Conservation (phyloP, 495 filamentous ascomycete species). For the Oleoguttula mirabilis region DNA sequence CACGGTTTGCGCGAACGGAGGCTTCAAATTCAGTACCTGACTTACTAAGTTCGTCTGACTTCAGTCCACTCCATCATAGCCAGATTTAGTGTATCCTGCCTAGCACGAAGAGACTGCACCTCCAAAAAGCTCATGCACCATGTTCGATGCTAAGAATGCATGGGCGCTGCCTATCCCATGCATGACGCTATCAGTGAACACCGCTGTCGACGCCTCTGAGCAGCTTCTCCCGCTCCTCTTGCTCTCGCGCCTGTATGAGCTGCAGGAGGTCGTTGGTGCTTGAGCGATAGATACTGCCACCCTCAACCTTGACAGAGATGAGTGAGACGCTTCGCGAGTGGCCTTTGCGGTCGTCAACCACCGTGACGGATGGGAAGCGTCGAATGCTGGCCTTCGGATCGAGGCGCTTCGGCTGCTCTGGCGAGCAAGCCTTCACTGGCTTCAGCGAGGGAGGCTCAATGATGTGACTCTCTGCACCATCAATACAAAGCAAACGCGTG, state of each 20-base stretch:
- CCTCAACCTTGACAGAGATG: slow-evolving; percentile 7
- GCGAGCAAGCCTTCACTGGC: slow-evolving; percentile 12
- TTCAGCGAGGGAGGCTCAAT: slow-evolving; percentile 14
- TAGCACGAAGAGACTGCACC: no score
- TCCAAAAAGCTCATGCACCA: no score
- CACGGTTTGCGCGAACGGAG: slow-evolving; percentile 46
- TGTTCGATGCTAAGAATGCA: no score
- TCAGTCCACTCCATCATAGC: no score
- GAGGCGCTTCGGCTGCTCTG: slow-evolving; percentile 2
- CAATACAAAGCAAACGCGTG: no score
- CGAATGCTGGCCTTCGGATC: slow-evolving; percentile 6
- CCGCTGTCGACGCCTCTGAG: no score
- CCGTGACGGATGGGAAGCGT: slow-evolving; percentile 17
- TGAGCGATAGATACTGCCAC: slow-evolving; percentile 1
- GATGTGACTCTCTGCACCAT: not conserved
- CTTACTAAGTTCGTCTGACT: no score
- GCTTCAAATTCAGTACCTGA: slow-evolving; percentile 13
- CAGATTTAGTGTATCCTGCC: no score
- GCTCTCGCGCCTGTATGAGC: slow-evolving; percentile 5
- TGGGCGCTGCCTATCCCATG: no score
- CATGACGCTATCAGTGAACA: not conserved
- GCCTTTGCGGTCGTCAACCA: slow-evolving; percentile 19
- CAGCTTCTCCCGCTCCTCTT: slow-evolving; percentile 13
- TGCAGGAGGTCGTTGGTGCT: slow-evolving; percentile 15
- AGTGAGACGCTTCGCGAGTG: slow-evolving; percentile 15